Percentiles rank a stretch among this genome's conserved stretches.
Evolutionary conservation across 768 basidiomycete species (phyloP).

Genomic region (Rhodotorula diobovata): DNA sequence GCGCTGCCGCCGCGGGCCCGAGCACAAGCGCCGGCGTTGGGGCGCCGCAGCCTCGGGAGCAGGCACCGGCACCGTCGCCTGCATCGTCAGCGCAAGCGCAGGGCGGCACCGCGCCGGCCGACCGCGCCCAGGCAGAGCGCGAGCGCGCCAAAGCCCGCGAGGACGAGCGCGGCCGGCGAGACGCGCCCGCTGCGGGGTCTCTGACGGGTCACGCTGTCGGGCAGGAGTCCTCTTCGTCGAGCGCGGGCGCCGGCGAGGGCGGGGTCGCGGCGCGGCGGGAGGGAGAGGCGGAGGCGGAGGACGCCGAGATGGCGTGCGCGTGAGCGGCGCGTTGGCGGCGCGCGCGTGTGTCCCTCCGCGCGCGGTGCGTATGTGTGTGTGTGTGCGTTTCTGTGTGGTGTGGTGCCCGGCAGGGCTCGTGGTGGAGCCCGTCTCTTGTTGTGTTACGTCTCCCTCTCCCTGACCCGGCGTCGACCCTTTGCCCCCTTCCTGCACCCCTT

Average conservation of each 20-base stretch:
- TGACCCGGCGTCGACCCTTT: too few relatives aligned
- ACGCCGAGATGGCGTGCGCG: background rate
- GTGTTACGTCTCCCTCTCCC: too few relatives aligned
- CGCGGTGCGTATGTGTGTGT: background rate
- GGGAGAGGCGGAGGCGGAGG: background rate
- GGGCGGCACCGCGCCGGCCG: too few relatives aligned
- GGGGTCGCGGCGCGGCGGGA: background rate
- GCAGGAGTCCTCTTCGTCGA: too few relatives aligned
- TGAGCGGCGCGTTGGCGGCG: too few relatives aligned
- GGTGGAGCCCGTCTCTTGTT: too few relatives aligned
- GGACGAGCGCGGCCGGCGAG: background rate
- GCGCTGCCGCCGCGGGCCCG: background rate
- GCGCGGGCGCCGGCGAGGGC: background rate
- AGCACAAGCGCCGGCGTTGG: background rate
- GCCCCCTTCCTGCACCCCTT: too few relatives aligned
- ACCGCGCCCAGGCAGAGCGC: background rate
- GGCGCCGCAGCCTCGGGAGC: background rate
- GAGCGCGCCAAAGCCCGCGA: background rate
- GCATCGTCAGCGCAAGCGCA: too few relatives aligned
- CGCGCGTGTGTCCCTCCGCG: background rate
- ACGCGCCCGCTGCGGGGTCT: background rate
- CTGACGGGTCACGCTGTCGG: too few relatives aligned
- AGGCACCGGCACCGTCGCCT: too few relatives aligned
- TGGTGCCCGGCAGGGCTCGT: too few relatives aligned
- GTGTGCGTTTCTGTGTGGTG: background rate